These are phyloP conservation scores for Sugiyamaella novakii DNA, from an alignment of 1,139 yeast species.

Conservation along the genomic window DNA sequence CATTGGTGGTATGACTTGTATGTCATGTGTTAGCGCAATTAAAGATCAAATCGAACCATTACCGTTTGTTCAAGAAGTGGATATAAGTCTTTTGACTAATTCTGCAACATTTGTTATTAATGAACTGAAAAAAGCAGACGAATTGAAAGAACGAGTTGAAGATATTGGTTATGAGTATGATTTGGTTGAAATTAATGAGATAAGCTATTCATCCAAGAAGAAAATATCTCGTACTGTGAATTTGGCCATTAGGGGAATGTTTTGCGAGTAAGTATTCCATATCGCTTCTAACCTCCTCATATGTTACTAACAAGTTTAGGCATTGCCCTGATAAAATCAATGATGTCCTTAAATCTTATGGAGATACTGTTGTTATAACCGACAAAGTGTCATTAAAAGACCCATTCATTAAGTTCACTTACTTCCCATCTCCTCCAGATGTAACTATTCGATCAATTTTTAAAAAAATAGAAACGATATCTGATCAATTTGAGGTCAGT, in stretches of 20 bases:
- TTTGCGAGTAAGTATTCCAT: conserved; percentile 47
- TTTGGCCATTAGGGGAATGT: conserved; percentile 67
- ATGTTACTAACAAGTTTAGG: conserved; percentile 26
- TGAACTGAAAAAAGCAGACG: conserved; percentile 39
- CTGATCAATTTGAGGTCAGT: conserved; percentile 53
- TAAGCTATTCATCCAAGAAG: conserved; percentile 27
- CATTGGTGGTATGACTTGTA: conserved; percentile 76
- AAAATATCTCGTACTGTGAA: conserved; percentile 55
- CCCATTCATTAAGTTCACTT: conserved; percentile 65
- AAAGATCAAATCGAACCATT: conserved; percentile 52
- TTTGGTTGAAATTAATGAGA: conserved; percentile 30
- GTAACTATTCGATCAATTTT: conserved; percentile 57
- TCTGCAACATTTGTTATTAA: conserved; percentile 58
- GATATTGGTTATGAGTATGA: conserved; percentile 69
- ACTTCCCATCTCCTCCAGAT: conserved; percentile 57
- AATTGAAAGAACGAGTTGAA: conserved; percentile 55
- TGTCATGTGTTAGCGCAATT: conserved; percentile 66
- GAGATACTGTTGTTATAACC: conserved; percentile 57
- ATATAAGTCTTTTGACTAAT: conserved; percentile 61
- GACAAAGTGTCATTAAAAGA: conserved; percentile 57
- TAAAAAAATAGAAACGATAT: conserved; percentile 50
- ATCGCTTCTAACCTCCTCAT: background rate
- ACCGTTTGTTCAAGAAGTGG: conserved; percentile 56
- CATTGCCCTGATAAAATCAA: conserved; percentile 66
- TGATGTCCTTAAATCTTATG: conserved; percentile 53